phyloP scores from a whole-genome alignment of 2,329 filamentous ascomycete genomes.

The Cladosporium phlei region DNA sequence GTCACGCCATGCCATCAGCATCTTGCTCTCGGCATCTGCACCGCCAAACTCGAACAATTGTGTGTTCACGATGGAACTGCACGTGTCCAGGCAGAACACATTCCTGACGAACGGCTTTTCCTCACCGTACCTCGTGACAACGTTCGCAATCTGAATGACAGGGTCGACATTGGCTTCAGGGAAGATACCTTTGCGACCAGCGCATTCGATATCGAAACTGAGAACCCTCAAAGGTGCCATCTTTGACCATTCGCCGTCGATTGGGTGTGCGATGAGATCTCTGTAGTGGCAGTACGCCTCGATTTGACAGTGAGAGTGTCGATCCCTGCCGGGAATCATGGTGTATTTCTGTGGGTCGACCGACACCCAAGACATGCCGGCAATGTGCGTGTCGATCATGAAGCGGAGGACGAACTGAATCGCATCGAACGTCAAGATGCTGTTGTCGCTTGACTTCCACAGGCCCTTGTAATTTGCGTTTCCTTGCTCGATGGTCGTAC shows the following conservation, averaged over 20 bases:
- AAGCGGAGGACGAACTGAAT: slow-evolving; percentile 93
- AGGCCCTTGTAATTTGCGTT: slow-evolving; percentile 84
- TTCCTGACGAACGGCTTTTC: slow-evolving; percentile 93
- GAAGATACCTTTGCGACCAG: slow-evolving; percentile 94
- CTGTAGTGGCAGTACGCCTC: slow-evolving; percentile 80
- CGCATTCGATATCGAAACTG: slow-evolving; percentile 98
- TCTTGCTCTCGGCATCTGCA: slow-evolving; percentile 63
- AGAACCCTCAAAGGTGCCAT: slow-evolving; percentile 91
- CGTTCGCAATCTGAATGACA: slow-evolving; percentile 96
- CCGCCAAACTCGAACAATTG: slow-evolving; percentile 75
- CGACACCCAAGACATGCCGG: slow-evolving; percentile 97
- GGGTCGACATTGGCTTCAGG: slow-evolving; percentile 88
- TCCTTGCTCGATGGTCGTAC: slow-evolving; percentile 68
- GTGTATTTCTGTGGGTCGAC: slow-evolving; percentile 69
- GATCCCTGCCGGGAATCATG: slow-evolving; percentile 60
- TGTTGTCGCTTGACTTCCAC: slow-evolving; percentile 68
- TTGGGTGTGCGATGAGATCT: slow-evolving; percentile 79
- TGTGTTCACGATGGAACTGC: slow-evolving; percentile 89
- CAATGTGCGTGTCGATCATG: slow-evolving; percentile 95
- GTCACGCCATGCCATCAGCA: slow-evolving; percentile 88
- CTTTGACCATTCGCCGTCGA: slow-evolving; percentile 93
- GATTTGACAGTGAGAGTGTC: slow-evolving; percentile 92
- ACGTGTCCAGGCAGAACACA: slow-evolving; percentile 90
- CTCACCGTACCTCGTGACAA: slow-evolving; percentile 92
- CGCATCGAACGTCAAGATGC: slow-evolving; percentile 88